A percentile compares a stretch with the other conserved stretches of the same genome.
These are phyloP conservation scores for Beauveria brongniartii DNA, from an alignment of 2,329 filamentous ascomycete species.

Conservation along the genomic window DNA sequence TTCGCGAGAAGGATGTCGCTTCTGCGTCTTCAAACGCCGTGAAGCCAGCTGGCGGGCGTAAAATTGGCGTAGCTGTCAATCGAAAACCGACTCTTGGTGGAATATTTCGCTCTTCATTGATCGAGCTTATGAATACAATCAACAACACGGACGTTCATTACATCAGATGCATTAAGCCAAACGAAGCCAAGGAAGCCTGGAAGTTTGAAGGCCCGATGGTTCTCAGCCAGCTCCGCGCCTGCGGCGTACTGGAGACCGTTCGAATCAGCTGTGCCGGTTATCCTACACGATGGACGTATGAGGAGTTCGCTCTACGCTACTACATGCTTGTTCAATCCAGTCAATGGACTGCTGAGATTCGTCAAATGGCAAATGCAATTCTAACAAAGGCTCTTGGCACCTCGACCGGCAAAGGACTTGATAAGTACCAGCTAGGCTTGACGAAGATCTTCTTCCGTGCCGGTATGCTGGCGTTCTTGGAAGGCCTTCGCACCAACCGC, in stretches of 20 bases:
- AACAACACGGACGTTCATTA: slow-evolving; percentile 98
- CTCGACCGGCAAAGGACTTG: slow-evolving; percentile 62
- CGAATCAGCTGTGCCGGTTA: slow-evolving; percentile 96
- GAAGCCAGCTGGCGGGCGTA: slow-evolving; percentile 71
- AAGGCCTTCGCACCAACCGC: slow-evolving; percentile 83
- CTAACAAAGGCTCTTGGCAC: slow-evolving; percentile 79
- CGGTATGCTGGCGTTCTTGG: slow-evolving; percentile 95
- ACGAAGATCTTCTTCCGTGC: slow-evolving; percentile 99
- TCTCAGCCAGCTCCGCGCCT: slow-evolving; percentile 89
- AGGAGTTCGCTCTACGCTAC: slow-evolving; percentile 94
- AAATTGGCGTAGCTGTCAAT: slow-evolving; percentile 86
- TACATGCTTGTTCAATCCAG: slow-evolving; percentile 93
- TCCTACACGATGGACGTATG: slow-evolving; percentile 96
- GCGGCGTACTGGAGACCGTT: slow-evolving; percentile 97
- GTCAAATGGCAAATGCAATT: slow-evolving; percentile 89
- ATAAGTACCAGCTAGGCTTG: slow-evolving; percentile 95
- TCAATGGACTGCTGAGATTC: slow-evolving; percentile 89
- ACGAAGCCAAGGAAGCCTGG: slow-evolving; percentile 94
- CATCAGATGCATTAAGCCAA: slow-evolving; percentile 98
- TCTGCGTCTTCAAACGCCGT: slow-evolving; percentile 61
- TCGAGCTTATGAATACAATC: slow-evolving; percentile 96
- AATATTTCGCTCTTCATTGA: slow-evolving; percentile 97
- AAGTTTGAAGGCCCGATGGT: slow-evolving; percentile 99
- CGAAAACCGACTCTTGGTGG: slow-evolving; percentile 94
- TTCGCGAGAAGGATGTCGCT: slow-evolving; percentile 80